These are phyloP conservation scores for Hyphopichia buzzinii DNA, from an alignment of 1,139 yeast genomes.

Conservation along the genomic window DNA sequence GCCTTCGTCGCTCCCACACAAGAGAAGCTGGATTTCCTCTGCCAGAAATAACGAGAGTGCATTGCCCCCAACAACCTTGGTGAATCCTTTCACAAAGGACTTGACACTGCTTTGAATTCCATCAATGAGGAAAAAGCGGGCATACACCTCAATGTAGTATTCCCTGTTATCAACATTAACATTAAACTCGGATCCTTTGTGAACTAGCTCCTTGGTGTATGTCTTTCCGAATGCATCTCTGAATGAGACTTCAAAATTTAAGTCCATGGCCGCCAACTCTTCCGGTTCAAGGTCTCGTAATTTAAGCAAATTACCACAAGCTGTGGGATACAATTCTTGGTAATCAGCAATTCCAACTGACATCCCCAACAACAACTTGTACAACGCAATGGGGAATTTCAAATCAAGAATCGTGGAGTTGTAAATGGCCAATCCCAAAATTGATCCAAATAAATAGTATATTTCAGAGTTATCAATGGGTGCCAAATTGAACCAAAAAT, in stretches of 20 bases:
- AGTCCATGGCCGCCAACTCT: slow-evolving; percentile 28
- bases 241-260: slow-evolving; percentile 40
- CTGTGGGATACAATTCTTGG: slow-evolving; percentile 61
- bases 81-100: slow-evolving; percentile 68
- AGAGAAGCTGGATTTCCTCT: slow-evolving; percentile 72
- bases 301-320: slow-evolving; percentile 56
- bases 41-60: slow-evolving; percentile 76
- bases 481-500: slow-evolving; percentile 68
- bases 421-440: slow-evolving; percentile 85
- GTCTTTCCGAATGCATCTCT: slow-evolving; percentile 37
- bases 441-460: slow-evolving; percentile 78
- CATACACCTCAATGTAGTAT: slow-evolving; percentile 61
- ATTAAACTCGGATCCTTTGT: slow-evolving; percentile 49
- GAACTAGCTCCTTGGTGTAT: slow-evolving; percentile 48
- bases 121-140: slow-evolving; percentile 56
- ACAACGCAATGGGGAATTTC: slow-evolving; percentile 71
- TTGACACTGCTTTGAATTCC: slow-evolving; percentile 53
- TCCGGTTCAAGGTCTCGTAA: slow-evolving; percentile 42
- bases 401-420: slow-evolving; percentile 85
- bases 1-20: slow-evolving; percentile 74
- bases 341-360: slow-evolving; percentile 63
- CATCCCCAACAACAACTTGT: slow-evolving; percentile 66
- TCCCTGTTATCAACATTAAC: slow-evolving; percentile 60
- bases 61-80: slow-evolving; percentile 74
- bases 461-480: slow-evolving; percentile 49